Percentiles rank a stretch among this genome's conserved stretches.
Conservation (phyloP, 306 rosid genomes). For the Pterocarpus macrocarpus region DNA sequence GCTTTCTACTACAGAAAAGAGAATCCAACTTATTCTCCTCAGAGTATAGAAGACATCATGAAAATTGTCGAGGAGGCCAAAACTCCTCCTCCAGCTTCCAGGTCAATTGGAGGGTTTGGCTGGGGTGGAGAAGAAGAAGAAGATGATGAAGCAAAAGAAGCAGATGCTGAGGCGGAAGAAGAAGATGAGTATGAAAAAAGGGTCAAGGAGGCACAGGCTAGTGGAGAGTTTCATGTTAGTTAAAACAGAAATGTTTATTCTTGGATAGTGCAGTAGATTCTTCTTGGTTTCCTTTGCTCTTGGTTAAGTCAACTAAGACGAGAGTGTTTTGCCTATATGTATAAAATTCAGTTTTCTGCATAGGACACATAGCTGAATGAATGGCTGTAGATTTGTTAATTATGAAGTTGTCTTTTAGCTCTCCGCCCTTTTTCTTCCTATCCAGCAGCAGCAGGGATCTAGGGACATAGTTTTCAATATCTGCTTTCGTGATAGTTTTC, state of each 20-base stretch:
- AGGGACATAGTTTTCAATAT: not conserved
- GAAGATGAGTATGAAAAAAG: conserved; percentile 80
- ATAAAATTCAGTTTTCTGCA: conserved; percentile 56
- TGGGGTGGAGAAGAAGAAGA: conserved; percentile 80
- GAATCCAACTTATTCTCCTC: conserved; percentile 82
- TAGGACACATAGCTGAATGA: conserved; percentile 52
- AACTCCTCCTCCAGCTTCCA: conserved; percentile 62
- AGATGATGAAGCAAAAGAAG: conserved; percentile 54
- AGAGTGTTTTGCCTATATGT: conserved; percentile 52
- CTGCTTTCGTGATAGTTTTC: no score
- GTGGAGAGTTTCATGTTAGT: conserved; percentile 68
- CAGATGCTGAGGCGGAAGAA: conserved; percentile 50
- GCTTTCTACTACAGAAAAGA: conserved; percentile 74
- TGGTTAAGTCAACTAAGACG: conserved; percentile 39
- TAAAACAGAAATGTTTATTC: conserved; percentile 30
- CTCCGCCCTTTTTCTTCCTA: not conserved
- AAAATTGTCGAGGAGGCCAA: conserved; percentile 84
- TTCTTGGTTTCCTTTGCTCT: conserved; percentile 56
- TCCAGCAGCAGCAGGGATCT: not conserved
- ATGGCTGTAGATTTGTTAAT: conserved; percentile 52
- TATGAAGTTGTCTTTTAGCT: conserved; percentile 41
- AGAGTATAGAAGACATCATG: conserved; percentile 74
- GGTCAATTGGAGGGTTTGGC: conserved; percentile 71
- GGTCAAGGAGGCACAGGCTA: conserved; percentile 81
- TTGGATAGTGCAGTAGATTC: conserved; percentile 51